Evolutionary conservation across 306 rosid genomes (phyloP), one percentile per base, ranked within the genome.

Genomic region (Acacia crassicarpa): DNA sequence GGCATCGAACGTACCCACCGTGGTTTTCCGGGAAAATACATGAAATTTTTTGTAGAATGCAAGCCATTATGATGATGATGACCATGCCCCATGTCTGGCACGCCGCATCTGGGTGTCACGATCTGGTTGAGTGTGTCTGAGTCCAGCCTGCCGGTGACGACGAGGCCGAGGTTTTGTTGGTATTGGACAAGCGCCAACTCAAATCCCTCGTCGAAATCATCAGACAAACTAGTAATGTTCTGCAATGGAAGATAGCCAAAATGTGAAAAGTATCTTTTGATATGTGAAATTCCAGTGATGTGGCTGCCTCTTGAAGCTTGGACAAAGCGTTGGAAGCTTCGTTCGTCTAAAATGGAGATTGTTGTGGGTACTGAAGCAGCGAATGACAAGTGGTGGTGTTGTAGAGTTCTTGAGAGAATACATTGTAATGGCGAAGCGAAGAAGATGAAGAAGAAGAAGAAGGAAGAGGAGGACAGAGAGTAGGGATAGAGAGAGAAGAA

Each of bases 1-100:
- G 97, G 97, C 88, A 86, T 82, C 10, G 35, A 70, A 20, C 90
- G 91, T 4, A 79, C 74, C 98, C 98, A 94, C 35, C 93, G 81
- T 4, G 98, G 98, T 67, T 86, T 92, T 22, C 93, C 97, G 0
- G 91, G 91, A 59, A 94, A 94, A 79, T 65, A 91, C 19, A 76
- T 88, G 70, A 88, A 92, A 54, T 71, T 84, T 38, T 76, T 48
- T 8, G 88, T 69, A 9, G 78, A 85, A 75, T 79, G 94, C 63
- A 68, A 53, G 41, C 14, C 58, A 5, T 46, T 67, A 54, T 54
- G 25, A 9, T 22, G 13, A 48, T 48, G 1, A 8, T 56, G 30
- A 25, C 9, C 4, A 14, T 66, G 66, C 38, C 25, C 33, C 17
- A 78, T n/a, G 59, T 90, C 93, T 1, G 86, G 82, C n/a, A 84